Base-by-base conservation (phyloP, 2,329 filamentous ascomycete genomes). In the Blastomyces silverae region DNA sequence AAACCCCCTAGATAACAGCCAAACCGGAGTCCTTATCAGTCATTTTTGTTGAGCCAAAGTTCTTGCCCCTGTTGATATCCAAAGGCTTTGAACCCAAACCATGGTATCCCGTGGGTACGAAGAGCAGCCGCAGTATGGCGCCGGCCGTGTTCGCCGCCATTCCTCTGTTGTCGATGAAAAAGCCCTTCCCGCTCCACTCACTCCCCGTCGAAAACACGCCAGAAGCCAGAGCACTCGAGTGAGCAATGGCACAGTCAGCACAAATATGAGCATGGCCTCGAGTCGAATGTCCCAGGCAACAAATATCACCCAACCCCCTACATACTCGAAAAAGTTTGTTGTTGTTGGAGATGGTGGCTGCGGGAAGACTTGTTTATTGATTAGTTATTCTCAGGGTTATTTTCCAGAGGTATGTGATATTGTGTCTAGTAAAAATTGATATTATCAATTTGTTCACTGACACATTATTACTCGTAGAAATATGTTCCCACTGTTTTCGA, bases 401-500 rank as follows among this genome's bases (percentile, higher is more conserved):
- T 99, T 99, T 76, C 94, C 94, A 79, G 93, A 99, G 90, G 94
- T 97, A 82, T 70, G 84, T 69, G 65, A 44, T 34, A 25, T 10
- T 22, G 48, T 28, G 17, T 42, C 52, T 15, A 46, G 31, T 42
- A 39, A 42, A 42, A 58, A 44, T 31, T 39, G 31, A 52, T 56
- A 64, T 63, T 20, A 28, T 52, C 59, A 22, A 42, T 52, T 62
- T 25, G 4, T 15, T 46, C 7, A 31, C 28, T 61, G 25, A 61
- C 58, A 20, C 34, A 8, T 5, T 31, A 17, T 5, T 31, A 10
- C 28, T 31, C 48, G 48, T 73, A 99, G 94, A 97, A 97, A 97
- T 99, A 99, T 73, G 94, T 99, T 52, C 94, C 94, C 3, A 99
- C 94, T 1, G 94, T 99, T 62, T 99, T 99, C 77, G 94, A 99